Base-by-base conservation (phyloP, 495 filamentous ascomycete species). In the Immersiella caudata region DNA sequence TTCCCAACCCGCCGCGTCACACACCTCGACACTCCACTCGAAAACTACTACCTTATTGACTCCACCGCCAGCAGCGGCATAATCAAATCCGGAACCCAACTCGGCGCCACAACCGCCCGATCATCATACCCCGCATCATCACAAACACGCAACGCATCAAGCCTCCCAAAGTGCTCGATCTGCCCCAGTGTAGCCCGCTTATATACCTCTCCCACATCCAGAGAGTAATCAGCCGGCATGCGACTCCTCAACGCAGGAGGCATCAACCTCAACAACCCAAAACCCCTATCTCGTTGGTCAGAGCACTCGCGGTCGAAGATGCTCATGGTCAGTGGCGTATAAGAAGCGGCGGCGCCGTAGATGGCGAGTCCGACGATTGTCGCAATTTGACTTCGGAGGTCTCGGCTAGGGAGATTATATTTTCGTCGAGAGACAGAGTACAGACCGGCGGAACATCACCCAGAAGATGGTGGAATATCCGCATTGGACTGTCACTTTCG, bases 291-390 rank as follows among this genome's bases (percentile, higher is more conserved):
- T 16, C 54, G 20, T 21, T 57, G 54, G 21, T 57, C 26, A 7
- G 54, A 57, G 21, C 54, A 57, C 22, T 57, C 54, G 20, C 54
- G 20, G 54, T 57, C 18, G 21, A 26, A 57, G 54, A 57, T 57
- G 21, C 54, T 57, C 2, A 57, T 25, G 4, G 21, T 9, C 1
- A 57, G 54, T 18, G 12, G 20, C 54, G 18, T 26, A 21, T 57
- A 57, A 6, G 54, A 24, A 4, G 54, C 54, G 14, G 18, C 54
- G 11, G 21, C 26, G 54, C 26, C 54, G 26, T 57, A 57, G 22
- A 16, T 57, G 22, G 54, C 54, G 4, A 57, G 54, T 1, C 54
- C 54, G 20, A 21, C 54, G 7, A 57, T 57, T 9, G 22, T 57
- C 0, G 54, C 54, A 2, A 57, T 27, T 21, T 57, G 21, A 7